These are phyloP conservation scores for Elaeis oleifera DNA, from an alignment of 202 grass and related monocot species.

Conservation along the genomic window DNA sequence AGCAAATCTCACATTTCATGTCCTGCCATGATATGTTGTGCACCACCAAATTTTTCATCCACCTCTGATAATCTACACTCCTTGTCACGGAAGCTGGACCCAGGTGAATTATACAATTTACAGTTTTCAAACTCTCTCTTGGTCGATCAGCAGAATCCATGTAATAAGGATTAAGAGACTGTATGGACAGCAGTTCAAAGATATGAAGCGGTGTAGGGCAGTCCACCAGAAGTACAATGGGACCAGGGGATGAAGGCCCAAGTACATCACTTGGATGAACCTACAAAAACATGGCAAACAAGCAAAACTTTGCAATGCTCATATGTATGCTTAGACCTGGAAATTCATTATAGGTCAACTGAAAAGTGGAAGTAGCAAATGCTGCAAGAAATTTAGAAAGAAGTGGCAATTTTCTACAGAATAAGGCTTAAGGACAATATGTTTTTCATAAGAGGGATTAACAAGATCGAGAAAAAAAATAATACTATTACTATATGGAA, in stretches of 20 bases:
- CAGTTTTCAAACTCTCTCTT: conserved; percentile 45
- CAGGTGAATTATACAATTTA: conserved; percentile 96
- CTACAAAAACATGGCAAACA: conserved; percentile 24
- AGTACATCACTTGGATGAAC: conserved; percentile 92
- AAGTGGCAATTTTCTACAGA: too few relatives aligned
- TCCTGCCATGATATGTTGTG: conserved; percentile 93
- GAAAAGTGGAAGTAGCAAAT: too few relatives aligned
- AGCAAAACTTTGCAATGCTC: too few relatives aligned
- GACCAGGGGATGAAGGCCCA: conserved; percentile 57
- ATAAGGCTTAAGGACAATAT: too few relatives aligned
- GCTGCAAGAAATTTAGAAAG: too few relatives aligned
- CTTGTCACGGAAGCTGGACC: conserved; percentile 70
- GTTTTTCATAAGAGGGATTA: too few relatives aligned
- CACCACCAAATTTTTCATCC: conserved; percentile 69
- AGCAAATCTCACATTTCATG: conserved; percentile 77
- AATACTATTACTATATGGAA: too few relatives aligned
- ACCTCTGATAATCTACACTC: conserved; percentile 55
- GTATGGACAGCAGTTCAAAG: conserved; percentile 52
- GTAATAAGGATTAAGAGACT: conserved; percentile 52
- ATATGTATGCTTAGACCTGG: too few relatives aligned
- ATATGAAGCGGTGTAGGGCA: conserved; percentile 67
- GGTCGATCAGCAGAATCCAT: conserved; percentile 27
- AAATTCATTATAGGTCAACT: too few relatives aligned
- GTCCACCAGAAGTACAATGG: conserved; percentile 71
- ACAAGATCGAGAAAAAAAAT: too few relatives aligned